Evolutionary conservation across 2,329 filamentous ascomycete species (phyloP), one percentile per base, ranked within the genome.

Genomic region (Penicillium psychrosexuale): DNA sequence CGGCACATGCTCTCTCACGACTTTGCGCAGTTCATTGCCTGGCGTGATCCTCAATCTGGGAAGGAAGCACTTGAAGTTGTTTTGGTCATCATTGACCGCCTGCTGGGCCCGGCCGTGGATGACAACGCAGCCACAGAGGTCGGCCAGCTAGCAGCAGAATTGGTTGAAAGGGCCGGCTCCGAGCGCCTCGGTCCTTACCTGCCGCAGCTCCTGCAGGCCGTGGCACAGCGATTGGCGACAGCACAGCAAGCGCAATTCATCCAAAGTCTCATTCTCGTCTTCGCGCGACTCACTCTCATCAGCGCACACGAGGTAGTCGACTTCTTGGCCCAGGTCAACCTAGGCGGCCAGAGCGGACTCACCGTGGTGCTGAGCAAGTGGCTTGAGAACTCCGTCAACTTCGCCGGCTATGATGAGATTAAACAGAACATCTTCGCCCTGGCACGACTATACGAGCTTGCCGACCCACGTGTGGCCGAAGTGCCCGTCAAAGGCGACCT

Each of bases 371-470:
- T 97, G 62, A 83, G 86, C 74, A 97, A 97, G 75, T 99, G 94
- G 94, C 80, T 99, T 1, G 94, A 97, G 77, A 96, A 97, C 74
- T 96, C 91, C 4, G 84, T 96, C 73, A 96, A 89, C 73, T 99
- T 99, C 75, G 91, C 91, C n/a, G 94, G 94, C 12, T 99, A 97
- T 66, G 92, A 97, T 66, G 93, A 97, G 73, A 97, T 97, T 65
- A 85, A 92, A 64, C 91, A 97, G 73, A 99, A 97, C 68, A 90
- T 97, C 56, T 93, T 96, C 64, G 94, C 94, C 6, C 82, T 99
- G 2, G 92, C 91, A 0, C 96, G 95, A 69, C 79, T 99, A 3
- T 97, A 94, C 72, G 87, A 87, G 51, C 82, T 99, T 17, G 88
- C 94, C 67, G 93, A 97, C 66, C 78, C 85, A 9, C 87, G 93